Evolutionary conservation across 2,329 filamentous ascomycete genomes (phyloP), one percentile per base, ranked within the genome.

Genomic region (Piedraia hortae): DNA sequence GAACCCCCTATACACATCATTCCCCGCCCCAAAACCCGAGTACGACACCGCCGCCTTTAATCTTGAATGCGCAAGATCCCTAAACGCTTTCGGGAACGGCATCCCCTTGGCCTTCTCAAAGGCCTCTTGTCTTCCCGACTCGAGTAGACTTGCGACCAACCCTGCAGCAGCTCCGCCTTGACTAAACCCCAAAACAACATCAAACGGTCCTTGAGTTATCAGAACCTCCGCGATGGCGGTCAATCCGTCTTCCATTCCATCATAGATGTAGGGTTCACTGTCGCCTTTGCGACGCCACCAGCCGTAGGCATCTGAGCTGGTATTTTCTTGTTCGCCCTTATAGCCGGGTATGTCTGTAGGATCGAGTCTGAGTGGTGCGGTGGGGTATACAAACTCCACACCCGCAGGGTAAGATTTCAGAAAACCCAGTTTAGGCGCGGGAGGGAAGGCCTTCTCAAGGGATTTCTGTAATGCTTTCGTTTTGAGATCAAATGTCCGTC

Each of bases 381-480:
- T 53, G 1, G 48, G 47, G 44, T 52, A 31, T 53, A 56, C 24
- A 42, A 53, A 35, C 10, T 48, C 36, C n/a, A 51, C 37, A 14
- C 41, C 40, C 12, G 48, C 51, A 1, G 45, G 42, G 25, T 38
- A 41, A 2, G 30, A 16, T 15, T 31, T 28, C 4, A 45, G 31
- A 22, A 36, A 34, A 14, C 40, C 39, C 1, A 61, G 42, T 33
- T 52, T 50, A 24, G 59, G 47, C 19, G 66, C 57, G 2, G 57
- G 46, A 5, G 62, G 58, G 30, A 91, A 70, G 13, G 62, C 50
- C 40, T 89, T 90, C 28, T 53, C 45, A 26, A 91, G 59, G 24
- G 68, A 53, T 45, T 91, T 90, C 35, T 78, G 64, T 1, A 91
- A 54, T 6, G 75, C 75, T 43, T 77, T 73, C 20, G 75, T 88